Base-by-base conservation (phyloP, 208 protist genomes). In the Naegleria gruberi region DNA sequence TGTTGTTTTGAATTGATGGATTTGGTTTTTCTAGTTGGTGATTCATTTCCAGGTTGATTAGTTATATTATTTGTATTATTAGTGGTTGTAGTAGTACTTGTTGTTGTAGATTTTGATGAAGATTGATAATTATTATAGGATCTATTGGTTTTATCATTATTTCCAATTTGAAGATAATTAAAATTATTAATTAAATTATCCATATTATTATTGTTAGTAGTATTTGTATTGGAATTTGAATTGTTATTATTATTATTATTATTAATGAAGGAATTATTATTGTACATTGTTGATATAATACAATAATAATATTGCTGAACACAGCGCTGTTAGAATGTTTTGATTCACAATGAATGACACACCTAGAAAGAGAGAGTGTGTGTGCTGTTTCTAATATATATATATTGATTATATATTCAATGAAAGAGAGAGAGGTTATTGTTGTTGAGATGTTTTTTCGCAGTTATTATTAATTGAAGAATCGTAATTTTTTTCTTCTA, bases 141-240 rank as follows among this genome's bases (percentile, higher is more conserved):
- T 3, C 30, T 65, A 23, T 4, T 65, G 51, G 4, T 65, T 10
- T 4, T 55, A 55, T 55, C 15, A 55, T 55, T 55, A 55, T 55
- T 65, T 23, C 51, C 30, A 77, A 77, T 77, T 77, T 77, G 65
- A 8, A 77, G 30, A 77, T 77, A 77, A 77, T 77, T 77, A 37
- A 77, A 77, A 77, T 77, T 77, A 77, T 77, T 19, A 77, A 77
- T 77, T 77, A 77, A n/a, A 77, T 77, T 77, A n/a, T 77, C 65
- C 65, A 77, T 37, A 37, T 37, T 77, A 37, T 65, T 65, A 23
- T 65, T 65, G 15, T 5, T 19, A 55, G 46, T 19, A 19, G 46
- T 19, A 19, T 5, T 55, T 19, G 46, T 55, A 15, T 55, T 55
- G 8, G 46, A 19, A 55, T 55, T 55, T 55, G 46, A 19, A 55